Evolutionary conservation across 148 eudicot species (phyloP), one percentile per base, ranked within the genome.

Genomic region (Camellia japonica): DNA sequence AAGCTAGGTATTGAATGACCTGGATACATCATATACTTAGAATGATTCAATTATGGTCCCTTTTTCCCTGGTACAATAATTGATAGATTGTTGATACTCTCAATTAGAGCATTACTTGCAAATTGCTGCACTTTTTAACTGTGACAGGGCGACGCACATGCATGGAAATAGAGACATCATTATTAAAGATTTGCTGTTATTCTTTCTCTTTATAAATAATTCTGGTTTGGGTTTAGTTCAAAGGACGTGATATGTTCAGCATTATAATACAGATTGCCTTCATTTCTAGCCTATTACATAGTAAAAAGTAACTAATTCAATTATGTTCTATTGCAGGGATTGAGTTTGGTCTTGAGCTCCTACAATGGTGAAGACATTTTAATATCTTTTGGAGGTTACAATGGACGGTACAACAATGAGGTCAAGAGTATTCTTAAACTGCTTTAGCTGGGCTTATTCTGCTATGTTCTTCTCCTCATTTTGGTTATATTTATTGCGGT

Each of bases 391-490:
- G 99, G 99, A 83, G 99, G 99, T 65, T 97, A 97, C 81, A 97
- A 94, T 80, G 99, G 99, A 56, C 94, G 90, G 66, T 97, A 94
- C 92, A 97, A 86, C 88, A 97, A 94, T 80, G 97, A 97, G 96
- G 99, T 97, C 20, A 75, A 74, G 41, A 68, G 52, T 69, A n/a
- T 44, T 14, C 56, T 74, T 66, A 63, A 70, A 69, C 30, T 66
- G 54, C 56, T 71, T 15, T 43, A 44, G 13, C 15, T 47, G 68
- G 51, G 52, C 13, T 77, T 79, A 49, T 80, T 65, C 60, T 49
- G 41, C 74, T 73, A 6, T 62, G 6, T 60, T 68, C 54, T 59
- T 59, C 71, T 79, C 64, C 68, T 84, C 63, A 84, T 61, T 44
- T 46, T 62, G 61, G 46, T 76, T 75, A 76, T 82, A 76, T 67